phyloP scores from a whole-genome alignment of 176 grass and related monocot genomes.

The Oryza brachyantha region DNA sequence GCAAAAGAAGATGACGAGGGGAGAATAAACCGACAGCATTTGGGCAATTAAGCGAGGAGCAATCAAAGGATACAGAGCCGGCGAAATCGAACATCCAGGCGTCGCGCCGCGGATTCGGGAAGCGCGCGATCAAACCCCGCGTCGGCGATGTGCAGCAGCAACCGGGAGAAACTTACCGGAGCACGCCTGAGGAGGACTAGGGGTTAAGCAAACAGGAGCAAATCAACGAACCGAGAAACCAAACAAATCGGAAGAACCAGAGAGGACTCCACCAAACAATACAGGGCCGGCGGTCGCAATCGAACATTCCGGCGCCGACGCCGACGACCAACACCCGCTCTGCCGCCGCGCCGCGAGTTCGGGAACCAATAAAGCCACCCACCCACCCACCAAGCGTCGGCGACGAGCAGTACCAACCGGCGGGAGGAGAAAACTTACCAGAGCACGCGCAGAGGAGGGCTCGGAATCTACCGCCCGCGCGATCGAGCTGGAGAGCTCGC shows the following conservation, averaged over 20 bases:
- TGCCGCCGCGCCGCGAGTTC: neutral
- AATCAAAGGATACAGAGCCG: no score
- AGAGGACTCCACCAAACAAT: neutral
- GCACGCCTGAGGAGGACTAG: no score
- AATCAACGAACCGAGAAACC: neutral
- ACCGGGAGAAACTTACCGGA: no score
- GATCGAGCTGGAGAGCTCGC: neutral
- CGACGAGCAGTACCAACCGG: neutral
- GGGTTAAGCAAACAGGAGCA: no score
- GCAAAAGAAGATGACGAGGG: no score
- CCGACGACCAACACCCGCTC: neutral
- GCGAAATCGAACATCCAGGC: no score
- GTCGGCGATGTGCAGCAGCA: no score
- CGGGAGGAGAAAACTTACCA: constrained; percentile 1
- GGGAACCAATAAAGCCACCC: neutral
- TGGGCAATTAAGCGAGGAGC: no score
- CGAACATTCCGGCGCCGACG: neutral
- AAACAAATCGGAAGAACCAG: neutral
- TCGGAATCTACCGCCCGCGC: neutral
- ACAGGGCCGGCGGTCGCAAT: neutral
- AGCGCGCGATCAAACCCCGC: no score
- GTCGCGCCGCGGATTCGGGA: no score
- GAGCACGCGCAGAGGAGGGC: neutral
- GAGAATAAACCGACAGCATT: no score
- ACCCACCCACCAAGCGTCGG: neutral